A percentile compares a stretch with the other conserved stretches of the same genome.
phyloP scores from a whole-genome alignment of 2,329 filamentous ascomycete species.

The Xylariaceae sp. region DNA sequence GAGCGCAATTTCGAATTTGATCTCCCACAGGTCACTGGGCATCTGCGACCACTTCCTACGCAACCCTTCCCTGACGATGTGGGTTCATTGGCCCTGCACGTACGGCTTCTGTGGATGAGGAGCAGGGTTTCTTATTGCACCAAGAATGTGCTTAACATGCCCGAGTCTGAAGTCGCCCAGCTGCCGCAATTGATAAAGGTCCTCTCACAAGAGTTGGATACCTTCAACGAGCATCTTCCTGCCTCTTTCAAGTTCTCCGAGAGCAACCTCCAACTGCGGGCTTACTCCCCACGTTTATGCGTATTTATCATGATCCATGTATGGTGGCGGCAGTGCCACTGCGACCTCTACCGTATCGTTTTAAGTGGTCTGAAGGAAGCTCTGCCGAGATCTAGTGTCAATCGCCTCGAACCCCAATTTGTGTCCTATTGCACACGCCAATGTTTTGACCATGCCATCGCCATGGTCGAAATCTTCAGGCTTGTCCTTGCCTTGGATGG shows the following conservation, averaged over 20 bases:
- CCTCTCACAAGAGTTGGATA: constrained; percentile 53
- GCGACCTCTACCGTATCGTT: constrained; percentile 62
- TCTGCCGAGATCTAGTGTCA: constrained; percentile 52
- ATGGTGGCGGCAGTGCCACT: constrained; percentile 65
- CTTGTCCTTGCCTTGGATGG: constrained; percentile 58
- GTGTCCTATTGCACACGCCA: constrained; percentile 57
- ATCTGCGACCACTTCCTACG: constrained; percentile 50
- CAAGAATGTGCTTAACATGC: constrained; percentile 50
- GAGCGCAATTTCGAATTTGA: constrained; percentile 63
- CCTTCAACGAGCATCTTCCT: constrained; percentile 60
- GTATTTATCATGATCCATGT: constrained; percentile 67
- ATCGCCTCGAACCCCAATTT: constrained; percentile 56
- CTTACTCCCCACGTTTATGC: constrained; percentile 63
- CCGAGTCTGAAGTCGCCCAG: constrained; percentile 53
- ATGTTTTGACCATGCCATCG: constrained; percentile 60
- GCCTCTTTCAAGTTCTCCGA: constrained; percentile 65
- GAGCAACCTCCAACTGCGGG: constrained; percentile 60
- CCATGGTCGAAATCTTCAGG: constrained; percentile 63
- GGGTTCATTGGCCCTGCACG: constrained; percentile 62
- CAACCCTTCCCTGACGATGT: constrained; percentile 59
- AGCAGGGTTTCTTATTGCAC: constrained; percentile 62
- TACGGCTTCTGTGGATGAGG: constrained; percentile 62
- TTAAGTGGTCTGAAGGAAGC: constrained; percentile 60
- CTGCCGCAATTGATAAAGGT: constrained; percentile 57
- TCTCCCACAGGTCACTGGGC: constrained; percentile 61